Base-by-base conservation (phyloP, 192 early-diverging fungal genomes). In the Mortierella claussenii region DNA sequence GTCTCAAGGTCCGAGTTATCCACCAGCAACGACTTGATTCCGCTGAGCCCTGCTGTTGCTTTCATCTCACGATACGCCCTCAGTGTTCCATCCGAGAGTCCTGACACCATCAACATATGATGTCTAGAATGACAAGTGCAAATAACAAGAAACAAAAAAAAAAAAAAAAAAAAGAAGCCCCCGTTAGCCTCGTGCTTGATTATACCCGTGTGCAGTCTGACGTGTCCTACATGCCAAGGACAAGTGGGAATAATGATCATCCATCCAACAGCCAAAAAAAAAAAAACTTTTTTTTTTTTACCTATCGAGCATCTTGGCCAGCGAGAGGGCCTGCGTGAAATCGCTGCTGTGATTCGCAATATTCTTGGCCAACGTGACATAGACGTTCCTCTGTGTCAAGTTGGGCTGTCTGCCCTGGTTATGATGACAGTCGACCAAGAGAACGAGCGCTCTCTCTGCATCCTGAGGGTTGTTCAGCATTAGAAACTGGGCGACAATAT, bases 321-420 rank as follows among this genome's bases (percentile, higher is more conserved):
- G 51, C 9, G 71, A 75, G 0, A 75, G 55, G 6, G 71, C 32
- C 43, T 75, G 71, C 2, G 27, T n/a, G 49, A 75, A 61, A 48
- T 75, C 71, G 42, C 71, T 75, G 51, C 71, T 75, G 32, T 75
- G 44, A 15, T 66, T 66, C 3, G 58, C 71, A 47, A 75, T 75
- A 3, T 71, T 63, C 43, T 49, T 65, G 20, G 71, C 71, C 20
- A 75, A 51, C 0, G 63, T 17, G 0, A 60, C 49, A 49, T 60
- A 75, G 5, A 31, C 51, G 17, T 66, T 23, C 33, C 31, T 66
- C 30, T 75, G 71, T 21, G 21, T 44, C 13, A 33, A 17, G 34
- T 57, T 54, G 28, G 57, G 53, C 4, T 37, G 24, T 11, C 69
- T 60, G 2, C 69, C 69, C 20, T 58, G 55, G 34, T 33, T 60